phyloP scores from a whole-genome alignment of 2,329 filamentous ascomycete species.

The Kalaharituber pfeilii region DNA sequence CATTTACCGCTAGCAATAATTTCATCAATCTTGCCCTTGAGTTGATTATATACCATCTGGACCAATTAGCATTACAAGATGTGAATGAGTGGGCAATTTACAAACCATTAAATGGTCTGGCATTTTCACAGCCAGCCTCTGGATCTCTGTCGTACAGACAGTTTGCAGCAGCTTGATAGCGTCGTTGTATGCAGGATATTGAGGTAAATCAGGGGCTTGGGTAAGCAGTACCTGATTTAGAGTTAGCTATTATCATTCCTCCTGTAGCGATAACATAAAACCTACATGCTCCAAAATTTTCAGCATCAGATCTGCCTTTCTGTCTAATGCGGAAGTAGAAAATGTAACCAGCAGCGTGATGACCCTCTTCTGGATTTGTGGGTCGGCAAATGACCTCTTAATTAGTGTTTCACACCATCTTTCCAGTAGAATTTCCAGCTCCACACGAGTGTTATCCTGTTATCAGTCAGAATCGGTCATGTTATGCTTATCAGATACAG shows the following conservation, averaged over 20 bases:
- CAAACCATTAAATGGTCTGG: constrained; percentile 65
- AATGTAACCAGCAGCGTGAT: constrained; percentile 71
- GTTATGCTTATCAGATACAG: background rate
- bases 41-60: constrained; percentile 66
- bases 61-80: constrained; percentile 18
- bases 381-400: constrained; percentile 58
- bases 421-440: constrained; percentile 18
- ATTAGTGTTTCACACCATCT: constrained; percentile 18
- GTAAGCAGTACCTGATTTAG: constrained; percentile 50
- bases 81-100: background rate
- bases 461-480: constrained; percentile 8
- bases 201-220: constrained; percentile 53
- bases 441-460: constrained; percentile 7
- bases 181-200: constrained; percentile 60
- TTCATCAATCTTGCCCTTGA: constrained; percentile 68
- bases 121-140: constrained; percentile 76
- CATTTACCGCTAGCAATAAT: constrained; percentile 53
- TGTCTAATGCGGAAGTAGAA: constrained; percentile 62
- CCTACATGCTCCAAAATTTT: constrained; percentile 61
- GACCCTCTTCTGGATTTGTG: constrained; percentile 62
- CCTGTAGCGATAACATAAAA: background rate
- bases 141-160: constrained; percentile 71
- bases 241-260: too few species aligned
- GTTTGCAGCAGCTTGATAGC: constrained; percentile 76
- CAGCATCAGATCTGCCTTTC: constrained; percentile 63